These are phyloP conservation scores for Incumbomyces lentus DNA, from an alignment of 2,329 filamentous ascomycete genomes.

Conservation along the genomic window DNA sequence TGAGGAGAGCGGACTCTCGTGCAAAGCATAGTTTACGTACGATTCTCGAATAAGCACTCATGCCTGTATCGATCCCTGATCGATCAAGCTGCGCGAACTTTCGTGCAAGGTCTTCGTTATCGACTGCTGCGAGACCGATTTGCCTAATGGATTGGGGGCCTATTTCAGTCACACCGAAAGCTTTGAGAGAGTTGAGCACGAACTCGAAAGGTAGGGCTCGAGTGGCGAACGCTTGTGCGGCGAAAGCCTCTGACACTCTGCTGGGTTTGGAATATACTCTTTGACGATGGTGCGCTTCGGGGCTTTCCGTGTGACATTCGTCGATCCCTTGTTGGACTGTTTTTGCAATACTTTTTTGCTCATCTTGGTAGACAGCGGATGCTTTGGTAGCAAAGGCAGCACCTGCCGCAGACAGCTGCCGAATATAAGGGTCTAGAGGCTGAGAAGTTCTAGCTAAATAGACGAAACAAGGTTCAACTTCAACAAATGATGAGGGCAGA, in stretches of 20 bases:
- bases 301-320: too few species aligned
- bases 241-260: constrained; percentile 55
- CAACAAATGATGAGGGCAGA: constrained; percentile 29
- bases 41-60: constrained; percentile 55
- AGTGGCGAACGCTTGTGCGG: constrained; percentile 72
- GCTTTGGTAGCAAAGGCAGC: constrained; percentile 17
- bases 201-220: constrained; percentile 62
- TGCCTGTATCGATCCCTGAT: constrained; percentile 52
- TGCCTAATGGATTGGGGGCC: constrained; percentile 69
- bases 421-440: constrained; percentile 11
- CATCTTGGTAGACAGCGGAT: constrained; percentile 11
- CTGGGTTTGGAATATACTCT: constrained; percentile 6
- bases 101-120: constrained; percentile 44
- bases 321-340: too few species aligned
- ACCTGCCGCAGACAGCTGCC: constrained; percentile 19
- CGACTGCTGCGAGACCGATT: constrained; percentile 56
- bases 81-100: constrained; percentile 52
- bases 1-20: constrained; percentile 43
- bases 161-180: constrained; percentile 61
- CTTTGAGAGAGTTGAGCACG: constrained; percentile 57
- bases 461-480: constrained; percentile 32
- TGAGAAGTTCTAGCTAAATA: constrained; percentile 27
- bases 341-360: not conserved
- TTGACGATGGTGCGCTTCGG: too few species aligned
- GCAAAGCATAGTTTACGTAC: constrained; percentile 53